Evolutionary conservation across 495 filamentous ascomycete species (phyloP).

Genomic region (Bacidia rubella): DNA sequence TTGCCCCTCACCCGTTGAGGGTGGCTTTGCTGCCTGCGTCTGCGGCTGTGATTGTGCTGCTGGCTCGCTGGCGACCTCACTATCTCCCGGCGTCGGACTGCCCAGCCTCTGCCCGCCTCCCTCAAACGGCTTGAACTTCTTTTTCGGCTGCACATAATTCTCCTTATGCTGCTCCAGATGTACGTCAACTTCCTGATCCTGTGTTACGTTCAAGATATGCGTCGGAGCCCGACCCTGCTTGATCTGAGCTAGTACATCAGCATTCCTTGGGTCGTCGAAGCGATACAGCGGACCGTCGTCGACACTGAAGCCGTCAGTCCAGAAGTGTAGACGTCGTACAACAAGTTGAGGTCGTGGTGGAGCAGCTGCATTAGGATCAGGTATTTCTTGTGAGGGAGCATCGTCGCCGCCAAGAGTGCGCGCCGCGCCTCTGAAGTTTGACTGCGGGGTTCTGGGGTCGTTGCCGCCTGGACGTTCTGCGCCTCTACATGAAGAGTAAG

Average conservation of each 20-base stretch:
- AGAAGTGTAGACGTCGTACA: slow-evolving; percentile 70
- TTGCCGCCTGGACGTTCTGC: slow-evolving; percentile 43
- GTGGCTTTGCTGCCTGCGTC: slow-evolving; percentile 27
- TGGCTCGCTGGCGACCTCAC: slow-evolving; percentile 16
- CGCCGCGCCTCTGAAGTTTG: slow-evolving; percentile 66
- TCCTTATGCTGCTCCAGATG: slow-evolving; percentile 76
- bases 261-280: slow-evolving; percentile 79
- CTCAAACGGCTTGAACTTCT: slow-evolving; percentile 74
- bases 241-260: slow-evolving; percentile 69
- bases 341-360: slow-evolving; percentile 36
- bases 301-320: slow-evolving; percentile 87
- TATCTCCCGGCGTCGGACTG: slow-evolving; percentile 64
- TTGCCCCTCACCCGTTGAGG: slow-evolving; percentile 22
- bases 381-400: slow-evolving; percentile 57
- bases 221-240: slow-evolving; percentile 75
- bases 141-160: slow-evolving; percentile 69
- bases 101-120: slow-evolving; percentile 80
- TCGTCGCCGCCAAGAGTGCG: slow-evolving; percentile 87
- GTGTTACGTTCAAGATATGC: slow-evolving; percentile 74
- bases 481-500: slow-evolving; percentile 31
- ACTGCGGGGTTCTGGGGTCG: slow-evolving; percentile 35
- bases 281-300: slow-evolving; percentile 86
- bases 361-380: slow-evolving; percentile 40
- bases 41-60: slow-evolving; percentile 24
- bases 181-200: slow-evolving; percentile 80